These are phyloP conservation scores for Leccinum arenicola DNA, from an alignment of 768 basidiomycete genomes.

Conservation along the genomic window DNA sequence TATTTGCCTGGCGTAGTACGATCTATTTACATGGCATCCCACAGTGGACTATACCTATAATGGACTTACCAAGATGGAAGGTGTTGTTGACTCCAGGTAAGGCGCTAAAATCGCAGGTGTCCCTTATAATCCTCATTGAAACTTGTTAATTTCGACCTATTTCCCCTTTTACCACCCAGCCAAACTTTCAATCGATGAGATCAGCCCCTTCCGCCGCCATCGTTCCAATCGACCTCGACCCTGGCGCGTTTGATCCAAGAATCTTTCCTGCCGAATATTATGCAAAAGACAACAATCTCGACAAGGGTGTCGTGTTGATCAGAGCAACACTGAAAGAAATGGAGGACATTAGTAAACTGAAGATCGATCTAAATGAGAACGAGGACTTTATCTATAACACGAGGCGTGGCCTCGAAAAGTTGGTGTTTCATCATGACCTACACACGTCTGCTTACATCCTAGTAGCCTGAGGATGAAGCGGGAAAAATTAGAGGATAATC, in stretches of 20 bases:
- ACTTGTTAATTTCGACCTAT: too few relatives aligned
- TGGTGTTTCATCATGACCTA: too few relatives aligned
- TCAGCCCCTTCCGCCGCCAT: not conserved
- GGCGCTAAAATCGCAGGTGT: too few relatives aligned
- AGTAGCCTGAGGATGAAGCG: not conserved
- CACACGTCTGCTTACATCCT: not conserved
- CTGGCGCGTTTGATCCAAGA: not conserved
- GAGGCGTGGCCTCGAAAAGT: not conserved
- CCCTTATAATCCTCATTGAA: too few relatives aligned
- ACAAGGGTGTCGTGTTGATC: conserved; percentile 3
- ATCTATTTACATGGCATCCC: too few relatives aligned
- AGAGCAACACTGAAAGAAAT: conserved; percentile 10
- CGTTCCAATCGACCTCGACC: not conserved
- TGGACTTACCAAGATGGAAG: too few relatives aligned
- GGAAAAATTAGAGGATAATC: not conserved
- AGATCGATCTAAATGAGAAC: not conserved
- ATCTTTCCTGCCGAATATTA: not conserved
- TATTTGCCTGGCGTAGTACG: too few relatives aligned
- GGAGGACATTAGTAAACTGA: not conserved
- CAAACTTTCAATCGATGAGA: not conserved
- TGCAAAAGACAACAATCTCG: not conserved
- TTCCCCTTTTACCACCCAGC: not conserved
- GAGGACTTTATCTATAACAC: not conserved
- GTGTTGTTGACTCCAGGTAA: too few relatives aligned
- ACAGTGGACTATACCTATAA: too few relatives aligned